Evolutionary conservation across 495 filamentous ascomycete genomes (phyloP).

Genomic region (Penicillium robsamsonii): DNA sequence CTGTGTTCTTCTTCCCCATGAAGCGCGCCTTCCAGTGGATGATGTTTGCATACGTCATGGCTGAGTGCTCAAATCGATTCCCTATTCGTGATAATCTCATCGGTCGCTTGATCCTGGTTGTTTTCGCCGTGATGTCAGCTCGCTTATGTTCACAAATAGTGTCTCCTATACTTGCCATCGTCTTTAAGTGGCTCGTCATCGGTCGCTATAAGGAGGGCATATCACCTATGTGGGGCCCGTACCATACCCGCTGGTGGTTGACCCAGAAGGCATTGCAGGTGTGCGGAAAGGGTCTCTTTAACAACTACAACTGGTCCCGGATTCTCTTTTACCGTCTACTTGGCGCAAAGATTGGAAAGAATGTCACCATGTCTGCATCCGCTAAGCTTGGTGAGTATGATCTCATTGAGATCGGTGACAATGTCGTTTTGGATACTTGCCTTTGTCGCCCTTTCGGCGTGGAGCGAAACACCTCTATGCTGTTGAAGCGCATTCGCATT

Average conservation of each 20-base stretch:
- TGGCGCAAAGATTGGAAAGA: constrained; percentile 42
- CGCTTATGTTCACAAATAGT: constrained; percentile 24
- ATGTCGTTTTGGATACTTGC: constrained; percentile 35
- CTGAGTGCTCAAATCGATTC: constrained; percentile 21
- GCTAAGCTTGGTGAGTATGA: constrained; percentile 45
- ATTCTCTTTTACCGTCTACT: constrained; percentile 42
- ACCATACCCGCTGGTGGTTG: constrained; percentile 51
- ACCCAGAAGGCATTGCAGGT: constrained; percentile 42
- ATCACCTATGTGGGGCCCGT: constrained; percentile 49
- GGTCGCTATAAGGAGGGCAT: constrained; percentile 42
- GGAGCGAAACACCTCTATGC: constrained; percentile 49
- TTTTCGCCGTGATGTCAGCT: constrained; percentile 30
- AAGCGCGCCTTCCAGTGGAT: constrained; percentile 42
- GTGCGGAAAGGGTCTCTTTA: constrained; percentile 39
- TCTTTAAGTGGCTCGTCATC: constrained; percentile 45
- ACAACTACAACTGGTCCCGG: constrained; percentile 28
- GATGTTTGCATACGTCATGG: constrained; percentile 33
- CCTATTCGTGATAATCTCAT: constrained; percentile 23
- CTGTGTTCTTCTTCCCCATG: constrained; percentile 35
- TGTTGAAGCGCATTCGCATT: constrained; percentile 40
- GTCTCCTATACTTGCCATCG: constrained; percentile 35
- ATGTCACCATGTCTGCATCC: constrained; percentile 32
- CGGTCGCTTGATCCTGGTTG: constrained; percentile 36
- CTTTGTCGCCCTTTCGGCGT: constrained; percentile 43
- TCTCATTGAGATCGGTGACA: constrained; percentile 42